Evolutionary conservation across 257 asterid genomes (phyloP).

Genomic region (Apocynum venetum): DNA sequence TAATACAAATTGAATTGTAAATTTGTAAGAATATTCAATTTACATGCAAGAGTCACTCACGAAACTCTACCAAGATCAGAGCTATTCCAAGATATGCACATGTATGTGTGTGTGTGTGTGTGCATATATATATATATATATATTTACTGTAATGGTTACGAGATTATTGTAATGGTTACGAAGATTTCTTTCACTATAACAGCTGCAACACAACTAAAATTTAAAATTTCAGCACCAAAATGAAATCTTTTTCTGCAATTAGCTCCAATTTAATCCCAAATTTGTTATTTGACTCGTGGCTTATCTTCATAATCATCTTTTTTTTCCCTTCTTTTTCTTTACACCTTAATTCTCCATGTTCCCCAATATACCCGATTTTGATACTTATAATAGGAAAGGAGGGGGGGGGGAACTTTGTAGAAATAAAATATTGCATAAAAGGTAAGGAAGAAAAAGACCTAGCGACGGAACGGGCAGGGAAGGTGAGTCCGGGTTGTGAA

Average conservation of each 20-base stretch:
- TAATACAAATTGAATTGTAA: background rate
- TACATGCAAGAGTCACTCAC: background rate
- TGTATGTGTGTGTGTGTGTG: too few species aligned
- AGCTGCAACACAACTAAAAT: background rate
- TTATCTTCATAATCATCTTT: background rate
- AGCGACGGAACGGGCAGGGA: constrained; percentile 20
- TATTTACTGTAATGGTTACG: too few species aligned
- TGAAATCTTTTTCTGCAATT: background rate
- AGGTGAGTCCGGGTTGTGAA: constrained; percentile 15
- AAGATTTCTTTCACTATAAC: background rate
- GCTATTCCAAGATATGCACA: background rate
- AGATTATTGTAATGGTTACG: too few species aligned
- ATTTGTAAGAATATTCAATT: background rate
- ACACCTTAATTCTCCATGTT: background rate
- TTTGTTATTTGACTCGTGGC: background rate
- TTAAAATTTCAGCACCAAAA: background rate
- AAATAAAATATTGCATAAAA: background rate
- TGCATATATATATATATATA: too few species aligned
- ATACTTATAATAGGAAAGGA: background rate
- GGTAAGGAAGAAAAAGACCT: constrained; percentile 29
- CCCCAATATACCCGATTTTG: background rate
- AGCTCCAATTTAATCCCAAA: background rate
- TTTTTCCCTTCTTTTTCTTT: background rate
- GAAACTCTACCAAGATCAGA: background rate
- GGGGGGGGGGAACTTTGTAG: background rate